Base-by-base conservation (phyloP, 1,139 yeast genomes). In the Candida sanyaensis region DNA sequence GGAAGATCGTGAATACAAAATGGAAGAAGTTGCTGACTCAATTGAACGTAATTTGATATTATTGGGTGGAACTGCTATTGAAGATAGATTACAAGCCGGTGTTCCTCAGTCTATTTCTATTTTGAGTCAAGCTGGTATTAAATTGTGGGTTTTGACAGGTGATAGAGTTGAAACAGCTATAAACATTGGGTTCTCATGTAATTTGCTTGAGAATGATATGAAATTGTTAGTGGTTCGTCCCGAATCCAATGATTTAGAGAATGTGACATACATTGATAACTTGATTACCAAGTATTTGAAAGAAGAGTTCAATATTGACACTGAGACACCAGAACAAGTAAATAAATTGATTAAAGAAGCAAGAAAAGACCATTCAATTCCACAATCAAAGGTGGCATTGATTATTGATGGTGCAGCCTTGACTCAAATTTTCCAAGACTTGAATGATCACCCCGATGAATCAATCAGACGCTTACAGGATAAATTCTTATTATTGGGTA, bases 81-180 rank as follows among this genome's bases (percentile, higher is more conserved):
- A 93, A 66, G 99, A 93, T 69, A 79, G 97, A 60, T 77, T 93
- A 50, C 99, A 93, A 70, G 90, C 85, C 51, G 99, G 98, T 63
- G 99, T 93, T 13, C 98, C 99, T 2, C 96, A 90, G 57, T 81
- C 98, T 4, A 93, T 93, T 66, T 86, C 91, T 9, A 69, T 88
- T 42, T 77, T 93, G 49, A 89, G 87, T 10, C 81, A 85, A 56
- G 98, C 97, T 7, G 99, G 99, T 60, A 88, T 93, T 56, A 93
- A 93, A 66, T 74, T 93, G 47, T 93, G 99, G 99, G 98, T 93
- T 36, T 77, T 93, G 49, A 93, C 99, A 13, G 99, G 99, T 67
- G 99, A 93, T 68, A 88, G 92, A 69, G 95, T 93, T 43, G 99
- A 93, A 69, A 93, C 99, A 30, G 99, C 99, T 8, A 93, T 93